Evolutionary conservation across 768 basidiomycete species (phyloP).

Genomic region (Punctularia strigosozonata): DNA sequence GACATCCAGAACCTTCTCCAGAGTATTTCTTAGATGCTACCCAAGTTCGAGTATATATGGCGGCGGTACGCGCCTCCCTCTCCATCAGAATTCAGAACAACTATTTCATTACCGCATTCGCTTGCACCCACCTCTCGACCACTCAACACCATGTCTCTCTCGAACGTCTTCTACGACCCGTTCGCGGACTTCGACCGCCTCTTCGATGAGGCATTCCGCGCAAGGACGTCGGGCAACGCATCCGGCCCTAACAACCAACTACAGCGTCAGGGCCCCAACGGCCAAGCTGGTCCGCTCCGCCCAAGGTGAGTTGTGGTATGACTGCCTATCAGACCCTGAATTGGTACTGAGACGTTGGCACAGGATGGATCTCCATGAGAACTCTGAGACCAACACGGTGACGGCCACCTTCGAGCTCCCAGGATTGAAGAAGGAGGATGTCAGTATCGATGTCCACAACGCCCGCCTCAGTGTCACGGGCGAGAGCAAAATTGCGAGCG

Average conservation of each 20-base stretch:
- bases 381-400: conserved; percentile 31
- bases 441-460: conserved; percentile 39
- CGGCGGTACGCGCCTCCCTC: too few species aligned
- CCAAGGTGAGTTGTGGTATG: conserved; percentile 9
- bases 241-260: too few species aligned
- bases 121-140: not conserved
- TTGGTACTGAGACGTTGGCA: not conserved
- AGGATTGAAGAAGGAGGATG: conserved; percentile 38
- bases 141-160: conserved; percentile 13
- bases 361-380: conserved; percentile 48
- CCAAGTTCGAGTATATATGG: too few species aligned
- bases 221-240: conserved; percentile 6
- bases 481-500: conserved; percentile 22
- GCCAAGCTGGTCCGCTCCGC: conserved; percentile 3
- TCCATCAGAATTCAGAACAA: too few species aligned
- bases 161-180: conserved; percentile 28
- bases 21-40: too few species aligned
- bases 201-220: conserved; percentile 25
- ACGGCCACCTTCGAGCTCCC: conserved; percentile 50
- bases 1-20: too few species aligned
- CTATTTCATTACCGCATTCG: too few species aligned
- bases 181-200: conserved; percentile 31
- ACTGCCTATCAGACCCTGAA: not conserved
- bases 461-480: conserved; percentile 40
- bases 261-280: not conserved